Percentiles rank a stretch among this genome's conserved stretches.
phyloP scores from a whole-genome alignment of 192 early-diverging fungal genomes.

The Coemansia javaensis region DNA sequence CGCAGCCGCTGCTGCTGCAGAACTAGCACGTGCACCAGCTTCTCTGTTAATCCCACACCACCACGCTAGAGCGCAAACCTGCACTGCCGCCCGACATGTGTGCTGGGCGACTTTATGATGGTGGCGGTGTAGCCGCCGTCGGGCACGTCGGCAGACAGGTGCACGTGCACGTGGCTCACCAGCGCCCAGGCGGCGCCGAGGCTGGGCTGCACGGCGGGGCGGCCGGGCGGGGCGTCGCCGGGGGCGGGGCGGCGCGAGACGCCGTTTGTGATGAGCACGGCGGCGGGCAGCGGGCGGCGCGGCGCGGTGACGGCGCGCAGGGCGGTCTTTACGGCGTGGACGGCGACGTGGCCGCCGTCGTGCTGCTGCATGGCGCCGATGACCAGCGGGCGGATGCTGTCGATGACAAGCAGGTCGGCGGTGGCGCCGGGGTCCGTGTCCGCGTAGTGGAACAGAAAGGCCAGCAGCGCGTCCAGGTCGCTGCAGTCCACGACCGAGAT shows the following conservation, averaged over 20 bases:
- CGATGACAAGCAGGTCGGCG: constrained; percentile 32
- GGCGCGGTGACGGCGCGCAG: constrained; percentile 14
- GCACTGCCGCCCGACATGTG: constrained; percentile 1
- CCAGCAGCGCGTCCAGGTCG: constrained; percentile 22
- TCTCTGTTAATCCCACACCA: too few species aligned
- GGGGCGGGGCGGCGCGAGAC: constrained; percentile 23
- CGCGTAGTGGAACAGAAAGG: constrained; percentile 32
- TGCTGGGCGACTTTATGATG: not conserved
- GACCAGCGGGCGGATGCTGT: constrained; percentile 32
- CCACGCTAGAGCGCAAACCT: constrained; percentile 4
- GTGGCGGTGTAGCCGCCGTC: not conserved
- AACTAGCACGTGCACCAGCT: too few species aligned
- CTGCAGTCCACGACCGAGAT: constrained; percentile 30
- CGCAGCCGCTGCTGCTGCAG: too few species aligned
- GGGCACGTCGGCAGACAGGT: constrained; percentile 1
- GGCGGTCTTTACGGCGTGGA: constrained; percentile 26
- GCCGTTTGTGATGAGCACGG: constrained; percentile 34
- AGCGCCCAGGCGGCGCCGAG: constrained; percentile 27
- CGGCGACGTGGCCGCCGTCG: constrained; percentile 11
- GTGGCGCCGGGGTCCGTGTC: constrained; percentile 2
- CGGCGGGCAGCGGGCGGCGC: not conserved
- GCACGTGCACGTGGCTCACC: constrained; percentile 31
- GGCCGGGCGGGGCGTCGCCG: not conserved
- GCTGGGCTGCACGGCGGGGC: constrained; percentile 21
- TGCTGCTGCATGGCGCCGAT: constrained; percentile 17